phyloP scores from a whole-genome alignment of 2,329 filamentous ascomycete genomes.

The Claviceps sp. region DNA sequence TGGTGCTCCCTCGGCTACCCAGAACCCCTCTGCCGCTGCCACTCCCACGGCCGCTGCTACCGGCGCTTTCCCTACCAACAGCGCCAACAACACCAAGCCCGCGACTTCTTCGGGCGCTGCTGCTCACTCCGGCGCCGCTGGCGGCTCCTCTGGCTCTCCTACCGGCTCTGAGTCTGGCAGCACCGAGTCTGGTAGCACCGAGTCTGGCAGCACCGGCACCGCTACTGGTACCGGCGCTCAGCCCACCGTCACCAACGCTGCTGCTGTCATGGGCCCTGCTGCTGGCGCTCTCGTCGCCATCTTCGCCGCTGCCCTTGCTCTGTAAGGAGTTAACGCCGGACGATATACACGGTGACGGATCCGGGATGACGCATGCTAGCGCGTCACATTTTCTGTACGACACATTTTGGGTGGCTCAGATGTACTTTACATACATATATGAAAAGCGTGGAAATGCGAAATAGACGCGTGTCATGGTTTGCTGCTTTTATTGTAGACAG shows the following conservation, averaged over 20 bases:
- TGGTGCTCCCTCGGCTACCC: slow-evolving; percentile 1
- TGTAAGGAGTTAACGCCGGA: slow-evolving; percentile 13
- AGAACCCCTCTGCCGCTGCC: slow-evolving; percentile 5
- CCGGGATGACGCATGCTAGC: no score
- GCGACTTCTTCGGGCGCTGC: no score
- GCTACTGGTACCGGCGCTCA: background rate
- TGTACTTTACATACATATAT: no score
- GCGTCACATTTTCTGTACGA: no score
- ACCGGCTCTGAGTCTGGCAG: background rate
- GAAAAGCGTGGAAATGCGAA: background rate
- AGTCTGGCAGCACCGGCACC: background rate
- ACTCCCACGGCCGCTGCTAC: slow-evolving; percentile 3
- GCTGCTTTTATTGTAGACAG: slow-evolving; percentile 19
- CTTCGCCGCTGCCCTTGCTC: slow-evolving; percentile 18
- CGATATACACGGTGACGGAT: background rate
- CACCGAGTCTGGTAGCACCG: background rate
- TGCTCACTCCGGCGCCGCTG: background rate
- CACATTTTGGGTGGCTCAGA: no score
- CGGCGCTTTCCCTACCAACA: background rate
- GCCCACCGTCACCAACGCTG: background rate
- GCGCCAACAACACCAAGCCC: background rate
- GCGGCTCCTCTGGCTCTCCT: background rate
- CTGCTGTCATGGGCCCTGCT: slow-evolving; percentile 6
- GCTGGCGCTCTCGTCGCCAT: slow-evolving; percentile 18
- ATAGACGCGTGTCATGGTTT: slow-evolving; percentile 8